A percentile compares a stretch with the other conserved stretches of the same genome.
These are phyloP conservation scores for Macrolepiota dolichaula DNA, from an alignment of 768 basidiomycete species.

Conservation along the genomic window DNA sequence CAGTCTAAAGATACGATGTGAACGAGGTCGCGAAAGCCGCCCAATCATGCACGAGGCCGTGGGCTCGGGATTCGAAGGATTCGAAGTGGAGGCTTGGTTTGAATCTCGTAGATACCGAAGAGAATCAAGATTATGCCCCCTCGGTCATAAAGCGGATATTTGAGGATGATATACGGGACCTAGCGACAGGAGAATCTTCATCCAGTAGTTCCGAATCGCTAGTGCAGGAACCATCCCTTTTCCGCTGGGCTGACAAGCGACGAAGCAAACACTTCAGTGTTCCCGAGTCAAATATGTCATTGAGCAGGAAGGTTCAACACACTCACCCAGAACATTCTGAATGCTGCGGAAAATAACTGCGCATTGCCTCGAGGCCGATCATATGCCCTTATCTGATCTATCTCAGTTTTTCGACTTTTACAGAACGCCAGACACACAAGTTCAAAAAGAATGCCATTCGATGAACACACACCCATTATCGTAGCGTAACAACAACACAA, in stretches of 20 bases:
- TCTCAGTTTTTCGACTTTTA: not conserved
- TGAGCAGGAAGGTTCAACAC: not conserved
- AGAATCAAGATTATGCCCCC: not conserved
- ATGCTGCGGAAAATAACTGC: not conserved
- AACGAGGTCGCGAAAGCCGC: not conserved
- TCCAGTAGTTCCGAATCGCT: not conserved
- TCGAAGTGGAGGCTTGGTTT: not conserved
- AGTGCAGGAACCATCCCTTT: too few relatives aligned
- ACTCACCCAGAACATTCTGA: not conserved
- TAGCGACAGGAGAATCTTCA: not conserved
- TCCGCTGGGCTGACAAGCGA: too few relatives aligned
- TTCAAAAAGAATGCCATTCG: not conserved
- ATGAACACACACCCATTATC: not conserved
- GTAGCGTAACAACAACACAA: not conserved
- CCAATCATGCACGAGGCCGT: not conserved
- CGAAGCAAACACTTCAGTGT: too few relatives aligned
- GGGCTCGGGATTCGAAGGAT: not conserved
- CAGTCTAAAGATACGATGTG: not conserved
- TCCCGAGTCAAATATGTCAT: not conserved
- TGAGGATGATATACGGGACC: not conserved
- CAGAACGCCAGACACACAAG: not conserved
- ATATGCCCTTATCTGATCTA: not conserved
- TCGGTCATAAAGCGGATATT: not conserved
- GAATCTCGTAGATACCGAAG: not conserved
- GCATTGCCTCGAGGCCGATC: conserved; percentile 1